Conservation (phyloP, 192 early-diverging fungal genomes). For the Chytriomyces confervae region DNA sequence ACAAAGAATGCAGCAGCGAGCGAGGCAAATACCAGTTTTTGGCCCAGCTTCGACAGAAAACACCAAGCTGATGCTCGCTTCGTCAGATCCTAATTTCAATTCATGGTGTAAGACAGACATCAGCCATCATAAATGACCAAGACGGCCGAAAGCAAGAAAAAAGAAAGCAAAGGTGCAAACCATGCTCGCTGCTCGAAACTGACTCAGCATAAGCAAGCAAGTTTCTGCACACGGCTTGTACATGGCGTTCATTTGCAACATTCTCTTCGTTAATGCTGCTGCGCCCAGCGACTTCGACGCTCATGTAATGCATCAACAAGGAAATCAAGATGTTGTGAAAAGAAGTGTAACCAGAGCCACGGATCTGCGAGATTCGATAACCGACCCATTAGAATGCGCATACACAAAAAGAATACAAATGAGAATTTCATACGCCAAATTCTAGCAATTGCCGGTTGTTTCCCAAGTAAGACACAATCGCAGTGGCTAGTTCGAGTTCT, state of each 20-base stretch:
- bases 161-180: neutral
- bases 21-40: slow-evolving; percentile 15
- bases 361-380: neutral
- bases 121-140: no score
- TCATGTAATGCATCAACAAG: slow-evolving; percentile 25
- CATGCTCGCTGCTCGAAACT: slow-evolving; percentile 32
- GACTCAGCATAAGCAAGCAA: slow-evolving; percentile 61
- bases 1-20: neutral
- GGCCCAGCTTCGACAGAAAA: neutral
- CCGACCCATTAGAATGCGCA: neutral
- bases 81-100: neutral
- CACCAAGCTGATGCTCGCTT: neutral
- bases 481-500: slow-evolving; percentile 59
- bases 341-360: slow-evolving; percentile 52
- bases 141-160: neutral
- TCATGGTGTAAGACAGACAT: neutral
- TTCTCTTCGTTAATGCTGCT: slow-evolving; percentile 31
- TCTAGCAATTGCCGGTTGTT: slow-evolving; percentile 23
- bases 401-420: slow-evolving; percentile 12
- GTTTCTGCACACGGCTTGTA: slow-evolving; percentile 57
- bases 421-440: slow-evolving; percentile 18
- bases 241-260: slow-evolving; percentile 47
- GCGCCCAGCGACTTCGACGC: neutral
- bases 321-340: slow-evolving; percentile 52
- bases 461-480: slow-evolving; percentile 37